Percentiles rank a stretch among this genome's conserved stretches.
phyloP scores from a whole-genome alignment of 2,329 filamentous ascomycete species.

The Ophiostoma australiae region DNA sequence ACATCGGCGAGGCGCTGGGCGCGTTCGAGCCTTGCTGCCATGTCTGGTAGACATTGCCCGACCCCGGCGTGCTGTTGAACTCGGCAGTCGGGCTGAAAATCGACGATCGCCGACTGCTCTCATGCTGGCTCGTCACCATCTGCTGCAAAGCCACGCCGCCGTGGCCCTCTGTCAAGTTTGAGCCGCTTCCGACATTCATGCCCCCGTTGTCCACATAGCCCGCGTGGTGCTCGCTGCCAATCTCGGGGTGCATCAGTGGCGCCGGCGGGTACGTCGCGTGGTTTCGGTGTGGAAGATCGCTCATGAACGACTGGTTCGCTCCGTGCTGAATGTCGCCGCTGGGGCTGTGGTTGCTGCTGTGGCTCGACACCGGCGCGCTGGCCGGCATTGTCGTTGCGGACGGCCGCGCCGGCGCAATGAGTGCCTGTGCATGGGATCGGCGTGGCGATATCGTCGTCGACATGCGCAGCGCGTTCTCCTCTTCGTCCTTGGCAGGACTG shows the following conservation, averaged over 20 bases:
- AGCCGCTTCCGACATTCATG: conserved; percentile 27
- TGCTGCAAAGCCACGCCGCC: conserved; percentile 42
- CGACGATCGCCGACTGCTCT: conserved; percentile 44
- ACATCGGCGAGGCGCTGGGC: conserved; percentile 41
- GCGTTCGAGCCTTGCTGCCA: conserved; percentile 45
- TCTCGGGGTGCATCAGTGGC: conserved; percentile 41
- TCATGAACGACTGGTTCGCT: conserved; percentile 33
- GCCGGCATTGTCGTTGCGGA: not conserved
- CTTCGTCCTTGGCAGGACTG: conserved; percentile 40
- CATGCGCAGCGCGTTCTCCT: conserved; percentile 36
- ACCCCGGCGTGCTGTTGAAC: conserved; percentile 39
- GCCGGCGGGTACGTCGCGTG: conserved; percentile 37
- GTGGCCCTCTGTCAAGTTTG: conserved; percentile 7
- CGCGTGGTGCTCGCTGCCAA: conserved; percentile 39
- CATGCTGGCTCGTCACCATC: conserved; percentile 44
- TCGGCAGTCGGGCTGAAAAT: conserved; percentile 42
- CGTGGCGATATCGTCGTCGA: conserved; percentile 34
- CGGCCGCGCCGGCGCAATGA: conserved; percentile 33
- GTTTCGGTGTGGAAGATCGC: conserved; percentile 43
- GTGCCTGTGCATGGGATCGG: conserved; percentile 30
- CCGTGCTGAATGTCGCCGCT: conserved; percentile 17
- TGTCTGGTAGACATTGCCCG: conserved; percentile 39
- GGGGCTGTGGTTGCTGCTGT: conserved; percentile 38
- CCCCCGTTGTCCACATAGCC: conserved; percentile 38
- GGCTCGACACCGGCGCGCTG: conserved; percentile 25